Evolutionary conservation across 495 filamentous ascomycete genomes (phyloP).

Genomic region (Aspergillus biplanus): DNA sequence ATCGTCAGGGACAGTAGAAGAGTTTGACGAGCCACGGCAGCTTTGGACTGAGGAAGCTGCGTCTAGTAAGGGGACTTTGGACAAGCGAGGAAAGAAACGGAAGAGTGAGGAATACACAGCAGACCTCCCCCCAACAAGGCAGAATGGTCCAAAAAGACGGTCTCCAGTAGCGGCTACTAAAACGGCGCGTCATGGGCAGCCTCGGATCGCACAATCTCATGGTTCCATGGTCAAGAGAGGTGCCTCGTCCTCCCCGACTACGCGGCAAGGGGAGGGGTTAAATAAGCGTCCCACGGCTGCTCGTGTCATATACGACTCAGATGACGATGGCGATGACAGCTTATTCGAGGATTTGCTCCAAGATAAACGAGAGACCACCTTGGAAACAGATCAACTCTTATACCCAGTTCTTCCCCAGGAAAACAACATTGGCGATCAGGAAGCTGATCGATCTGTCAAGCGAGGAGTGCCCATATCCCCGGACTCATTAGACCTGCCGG

Average conservation of each 20-base stretch:
- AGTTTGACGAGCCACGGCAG: conserved; percentile 55
- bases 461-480: conserved; percentile 7
- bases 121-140: conserved; percentile 43
- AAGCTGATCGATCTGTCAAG: conserved; percentile 2
- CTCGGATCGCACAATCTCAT: not conserved
- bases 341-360: conserved; percentile 30
- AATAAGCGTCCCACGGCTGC: conserved; percentile 13
- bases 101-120: conserved; percentile 72
- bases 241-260: conserved; percentile 13
- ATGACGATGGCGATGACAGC: conserved; percentile 42
- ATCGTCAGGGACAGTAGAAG: conserved; percentile 47
- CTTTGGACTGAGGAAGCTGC: conserved; percentile 66
- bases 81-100: conserved; percentile 66
- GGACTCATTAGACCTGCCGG: conserved; percentile 9
- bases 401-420: conserved; percentile 38
- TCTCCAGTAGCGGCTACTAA: conserved; percentile 19
- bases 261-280: not conserved
- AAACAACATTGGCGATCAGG: conserved; percentile 9
- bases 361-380: conserved; percentile 23
- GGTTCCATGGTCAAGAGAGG: not conserved
- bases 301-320: conserved; percentile 47
- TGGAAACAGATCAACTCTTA: conserved; percentile 27
- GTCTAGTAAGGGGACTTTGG: conserved; percentile 41
- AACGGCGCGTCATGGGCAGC: conserved; percentile 2
- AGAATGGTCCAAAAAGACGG: conserved; percentile 31